These are phyloP conservation scores for Coccomyxa sp. DNA, from an alignment of 139 green algal genomes.

Conservation along the genomic window DNA sequence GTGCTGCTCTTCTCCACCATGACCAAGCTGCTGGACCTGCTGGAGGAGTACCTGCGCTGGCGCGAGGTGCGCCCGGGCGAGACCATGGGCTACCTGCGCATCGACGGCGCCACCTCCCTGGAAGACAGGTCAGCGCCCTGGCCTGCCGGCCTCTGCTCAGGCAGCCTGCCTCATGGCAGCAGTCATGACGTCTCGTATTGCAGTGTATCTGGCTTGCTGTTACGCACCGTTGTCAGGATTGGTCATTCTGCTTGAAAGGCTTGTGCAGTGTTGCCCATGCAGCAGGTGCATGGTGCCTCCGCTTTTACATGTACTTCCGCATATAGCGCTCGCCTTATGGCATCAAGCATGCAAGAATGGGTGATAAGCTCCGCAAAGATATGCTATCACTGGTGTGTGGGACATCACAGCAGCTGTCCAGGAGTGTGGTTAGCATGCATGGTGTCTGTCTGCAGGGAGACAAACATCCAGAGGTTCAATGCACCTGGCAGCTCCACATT, in stretches of 20 bases:
- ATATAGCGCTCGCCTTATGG: too few species aligned
- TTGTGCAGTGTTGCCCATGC: too few species aligned
- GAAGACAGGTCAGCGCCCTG: constrained; percentile 36
- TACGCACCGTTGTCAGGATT: too few species aligned
- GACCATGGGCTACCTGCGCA: constrained; percentile 68
- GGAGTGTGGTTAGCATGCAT: background rate
- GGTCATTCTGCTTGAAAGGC: too few species aligned
- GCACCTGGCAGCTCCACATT: constrained; percentile 68
- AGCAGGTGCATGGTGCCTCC: too few species aligned
- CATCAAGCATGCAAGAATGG: too few species aligned
- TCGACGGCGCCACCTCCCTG: constrained; percentile 80
- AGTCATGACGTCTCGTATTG: background rate
- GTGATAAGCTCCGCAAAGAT: too few species aligned
- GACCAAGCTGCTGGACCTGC: constrained; percentile 74
- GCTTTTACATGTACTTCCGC: too few species aligned
- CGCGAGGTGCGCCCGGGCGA: constrained; percentile 6
- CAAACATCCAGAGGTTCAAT: constrained; percentile 93
- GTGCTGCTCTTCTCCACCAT: constrained; percentile 89
- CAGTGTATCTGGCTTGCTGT: background rate
- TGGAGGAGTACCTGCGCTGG: constrained; percentile 56
- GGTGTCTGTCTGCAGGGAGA: constrained; percentile 48
- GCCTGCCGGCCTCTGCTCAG: background rate
- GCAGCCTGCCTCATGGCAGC: background rate
- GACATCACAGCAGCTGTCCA: background rate
- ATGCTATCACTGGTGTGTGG: too few species aligned